phyloP scores from a whole-genome alignment of 169 alveolate genomes.

The Cryptosporidium bovis region DNA sequence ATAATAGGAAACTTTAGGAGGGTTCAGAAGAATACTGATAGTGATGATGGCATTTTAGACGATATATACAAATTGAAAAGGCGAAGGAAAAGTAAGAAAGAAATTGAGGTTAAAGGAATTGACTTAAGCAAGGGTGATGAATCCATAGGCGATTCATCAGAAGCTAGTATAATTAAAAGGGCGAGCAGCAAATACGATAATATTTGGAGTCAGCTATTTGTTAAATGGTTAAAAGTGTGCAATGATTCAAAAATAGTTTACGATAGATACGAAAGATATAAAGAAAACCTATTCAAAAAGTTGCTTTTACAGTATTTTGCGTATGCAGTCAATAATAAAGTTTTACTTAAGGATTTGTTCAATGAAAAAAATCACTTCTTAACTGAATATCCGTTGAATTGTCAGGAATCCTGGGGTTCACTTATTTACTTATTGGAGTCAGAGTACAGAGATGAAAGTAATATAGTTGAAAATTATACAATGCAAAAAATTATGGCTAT shows the following conservation, averaged over 20 bases:
- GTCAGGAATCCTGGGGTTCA: slow-evolving; percentile 47
- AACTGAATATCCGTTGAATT: slow-evolving; percentile 15
- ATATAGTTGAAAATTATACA: not conserved
- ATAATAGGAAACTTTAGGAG: slow-evolving; percentile 18
- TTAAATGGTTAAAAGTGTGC: slow-evolving; percentile 57
- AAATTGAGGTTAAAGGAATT: not conserved
- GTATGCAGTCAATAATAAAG: slow-evolving; percentile 12
- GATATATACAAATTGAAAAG: not conserved
- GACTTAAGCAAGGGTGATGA: not conserved
- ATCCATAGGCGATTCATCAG: not conserved
- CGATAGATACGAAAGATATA: slow-evolving; percentile 8
- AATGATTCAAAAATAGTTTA: slow-evolving; percentile 36
- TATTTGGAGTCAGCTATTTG: slow-evolving; percentile 2
- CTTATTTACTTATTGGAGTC: slow-evolving; percentile 21
- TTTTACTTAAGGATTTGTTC: not conserved
- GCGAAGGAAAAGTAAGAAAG: not conserved
- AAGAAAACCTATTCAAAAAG: slow-evolving; percentile 10
- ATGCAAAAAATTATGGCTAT: not conserved
- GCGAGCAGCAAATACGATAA: not conserved
- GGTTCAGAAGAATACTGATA: not conserved
- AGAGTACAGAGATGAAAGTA: not conserved
- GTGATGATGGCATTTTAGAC: slow-evolving; percentile 1
- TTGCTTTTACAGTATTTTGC: slow-evolving; percentile 16
- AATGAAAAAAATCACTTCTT: slow-evolving; percentile 2
- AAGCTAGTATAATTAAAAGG: not conserved